Evolutionary conservation across 1,284 basidiomycete species (phyloP).

Genomic region (Naganishia albida): DNA sequence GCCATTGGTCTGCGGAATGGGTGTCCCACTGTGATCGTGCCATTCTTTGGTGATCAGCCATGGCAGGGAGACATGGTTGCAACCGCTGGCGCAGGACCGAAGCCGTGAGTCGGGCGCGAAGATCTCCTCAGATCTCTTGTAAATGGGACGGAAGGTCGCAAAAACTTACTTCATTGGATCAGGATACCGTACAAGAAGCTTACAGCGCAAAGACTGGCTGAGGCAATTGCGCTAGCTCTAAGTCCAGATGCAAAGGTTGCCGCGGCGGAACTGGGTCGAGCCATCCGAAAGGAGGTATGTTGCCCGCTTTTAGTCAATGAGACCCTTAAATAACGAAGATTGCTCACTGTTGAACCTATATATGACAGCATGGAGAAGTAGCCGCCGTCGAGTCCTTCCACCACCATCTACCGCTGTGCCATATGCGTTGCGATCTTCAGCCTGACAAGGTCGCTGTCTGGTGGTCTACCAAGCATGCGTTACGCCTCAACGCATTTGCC

Average conservation of each 20-base stretch:
- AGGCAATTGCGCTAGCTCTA: constrained; percentile 60
- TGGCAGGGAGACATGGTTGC: constrained; percentile 63
- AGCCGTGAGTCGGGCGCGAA: constrained; percentile 57
- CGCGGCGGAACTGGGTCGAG: constrained; percentile 59
- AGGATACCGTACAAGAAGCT: constrained; percentile 59
- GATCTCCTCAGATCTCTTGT: constrained; percentile 57
- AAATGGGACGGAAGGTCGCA: not conserved
- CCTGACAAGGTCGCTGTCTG: constrained; percentile 60
- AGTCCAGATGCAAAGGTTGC: constrained; percentile 57
- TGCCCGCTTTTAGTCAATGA: too few relatives aligned
- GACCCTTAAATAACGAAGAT: too few relatives aligned
- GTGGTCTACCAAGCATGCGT: constrained; percentile 61
- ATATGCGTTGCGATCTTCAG: constrained; percentile 66
- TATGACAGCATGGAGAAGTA: constrained; percentile 58
- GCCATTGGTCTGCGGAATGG: constrained; percentile 66
- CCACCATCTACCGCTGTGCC: constrained; percentile 63
- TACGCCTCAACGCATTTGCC: constrained; percentile 61
- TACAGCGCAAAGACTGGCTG: constrained; percentile 59
- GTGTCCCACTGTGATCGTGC: constrained; percentile 66
- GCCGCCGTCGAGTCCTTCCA: constrained; percentile 63
- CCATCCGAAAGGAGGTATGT: constrained; percentile 60
- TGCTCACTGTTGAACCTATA: too few relatives aligned
- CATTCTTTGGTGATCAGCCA: constrained; percentile 70
- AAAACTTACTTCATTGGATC: constrained; percentile 34
- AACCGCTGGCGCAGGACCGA: constrained; percentile 64